Evolutionary conservation across 1,284 basidiomycete species (phyloP), one percentile per base, ranked within the genome.

Genomic region (Ustilago hordei): DNA sequence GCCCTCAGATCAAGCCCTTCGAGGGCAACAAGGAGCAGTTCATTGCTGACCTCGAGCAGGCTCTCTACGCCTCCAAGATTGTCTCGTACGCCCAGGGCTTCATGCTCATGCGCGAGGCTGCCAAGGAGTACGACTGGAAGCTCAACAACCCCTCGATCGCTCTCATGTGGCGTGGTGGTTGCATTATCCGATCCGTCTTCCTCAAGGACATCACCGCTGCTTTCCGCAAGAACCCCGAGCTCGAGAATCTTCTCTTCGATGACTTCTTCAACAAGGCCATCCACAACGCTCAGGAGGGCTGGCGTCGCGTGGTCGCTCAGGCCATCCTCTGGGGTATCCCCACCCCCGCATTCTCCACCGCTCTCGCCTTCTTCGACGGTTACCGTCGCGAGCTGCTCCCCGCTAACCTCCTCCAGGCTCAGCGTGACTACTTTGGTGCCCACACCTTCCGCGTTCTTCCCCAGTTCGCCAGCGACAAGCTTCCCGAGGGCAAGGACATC

Each of bases 81-180:
- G 81, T 86, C 64, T 86, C 84, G 39, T 86, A 99, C 90, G 94
- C 96, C 31, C 97, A 99, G 89, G 97, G 97, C 82, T 99, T 99
- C 90, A 97, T 99, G 92, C 91, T 99, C 84, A 98, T 99, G 95
- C 91, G 97, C 82, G 93, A 98, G 89, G 96, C 96, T 62, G 96
- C 95, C 63, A 93, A 94, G 87, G 95, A 96, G 90, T 94, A 90
- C 93, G 82, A 86, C 88, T 88, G 87, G 88, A 85, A 85, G 80
- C 83, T 88, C 74, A 88, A 88, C 90, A 97, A 97, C 87, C 93
- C 95, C 84, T 95, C 95, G 77, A 98, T 99, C 86, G 97, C 97
- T 57, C 91, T 91, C 81, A 99, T 99, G 95, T 99, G 97, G 97
- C 94, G 96, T 85, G 97, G 97, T 81, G 97, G 97, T 79, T 99